phyloP scores from a whole-genome alignment of 805 yeast genomes.

The Torulaspora franciscae region DNA sequence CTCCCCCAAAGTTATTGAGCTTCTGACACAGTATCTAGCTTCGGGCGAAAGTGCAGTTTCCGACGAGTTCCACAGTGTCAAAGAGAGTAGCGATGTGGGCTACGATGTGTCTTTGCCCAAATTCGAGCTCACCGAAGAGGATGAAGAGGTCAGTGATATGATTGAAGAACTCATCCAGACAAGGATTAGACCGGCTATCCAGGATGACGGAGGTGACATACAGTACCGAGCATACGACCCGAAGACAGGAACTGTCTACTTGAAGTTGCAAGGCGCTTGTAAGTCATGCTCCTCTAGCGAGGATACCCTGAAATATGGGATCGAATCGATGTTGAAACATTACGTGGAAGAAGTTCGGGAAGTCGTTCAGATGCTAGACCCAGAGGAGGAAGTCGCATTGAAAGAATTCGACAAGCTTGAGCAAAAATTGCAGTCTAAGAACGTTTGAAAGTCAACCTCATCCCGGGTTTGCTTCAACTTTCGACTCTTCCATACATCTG shows the following conservation, averaged over 20 bases:
- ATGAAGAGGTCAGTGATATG: conserved; percentile 77
- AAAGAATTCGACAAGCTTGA: conserved; percentile 84
- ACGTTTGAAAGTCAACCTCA: background rate
- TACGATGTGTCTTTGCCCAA: conserved; percentile 32
- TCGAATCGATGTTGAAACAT: conserved; percentile 94
- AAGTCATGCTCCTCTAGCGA: conserved; percentile 87
- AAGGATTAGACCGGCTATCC: conserved; percentile 93
- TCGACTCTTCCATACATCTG: conserved; percentile 4
- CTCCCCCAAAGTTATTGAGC: conserved; percentile 52
- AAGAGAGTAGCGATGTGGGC: conserved; percentile 38
- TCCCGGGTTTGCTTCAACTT: background rate
- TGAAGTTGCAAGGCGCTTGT: conserved; percentile 93
- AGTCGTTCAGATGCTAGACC: conserved; percentile 83
- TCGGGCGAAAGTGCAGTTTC: conserved; percentile 28
- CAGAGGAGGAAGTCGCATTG: conserved; percentile 66
- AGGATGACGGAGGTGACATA: conserved; percentile 98
- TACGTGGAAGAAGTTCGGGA: conserved; percentile 92
- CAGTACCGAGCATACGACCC: conserved; percentile 83
- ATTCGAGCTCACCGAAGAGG: conserved; percentile 49
- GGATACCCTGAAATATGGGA: conserved; percentile 90
- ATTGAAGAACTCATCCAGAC: conserved; percentile 90
- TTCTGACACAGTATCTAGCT: conserved; percentile 29
- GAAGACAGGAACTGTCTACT: conserved; percentile 79
- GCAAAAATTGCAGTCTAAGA: conserved; percentile 40
- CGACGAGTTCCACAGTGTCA: conserved; percentile 29